Base-by-base conservation (phyloP, 495 filamentous ascomycete species). In the Opeltia flavorubescens region DNA sequence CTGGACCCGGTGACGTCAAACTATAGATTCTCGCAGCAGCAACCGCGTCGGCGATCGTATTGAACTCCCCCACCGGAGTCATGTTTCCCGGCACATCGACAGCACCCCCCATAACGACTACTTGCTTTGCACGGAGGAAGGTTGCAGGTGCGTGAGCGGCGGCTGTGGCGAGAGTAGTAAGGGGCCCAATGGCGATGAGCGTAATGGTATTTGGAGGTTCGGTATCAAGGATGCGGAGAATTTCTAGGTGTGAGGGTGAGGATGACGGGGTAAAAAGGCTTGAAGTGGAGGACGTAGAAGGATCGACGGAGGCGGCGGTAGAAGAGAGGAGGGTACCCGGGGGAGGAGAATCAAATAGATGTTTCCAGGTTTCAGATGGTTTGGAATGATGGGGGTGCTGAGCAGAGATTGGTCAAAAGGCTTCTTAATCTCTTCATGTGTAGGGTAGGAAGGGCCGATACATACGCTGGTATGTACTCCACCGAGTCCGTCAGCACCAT, bases 31-130 rank as follows among this genome's bases (percentile, higher is more conserved):
- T 74, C 1, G 91, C 93, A 0, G 91, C 80, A 34, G 91, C 88
- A 41, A 84, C 72, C 18, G 86, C 69, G 60, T 91, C 87, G 33
- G 86, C 84, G 47, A 81, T 83, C 45, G 76, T 74, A 65, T 94
- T 94, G 70, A 94, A 94, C 57, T 94, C 85, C 50, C 77, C 83
- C 34, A 73, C 68, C 1, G 86, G 86, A 1, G 84, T 89, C 21
- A 74, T 71, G 64, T 99, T 99, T 43, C 91, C 91, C 24, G 76
- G 71, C 15, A 76, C 57, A 33, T 80, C 69, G 36, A 96, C 74
- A n/a, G 83, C 77, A 47, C 91, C 93, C 28, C 89, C 91, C 91
- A 99, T 99, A n/a, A 94, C 81, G 17, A 95, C 78, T 2, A 99
- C 77, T 59, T 94, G 83, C 59, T 93, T 94, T 23, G 77, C 86